Percentiles rank a stretch among this genome's conserved stretches.
phyloP scores from a whole-genome alignment of 306 rosid species.

The Citrullus colocynthis region DNA sequence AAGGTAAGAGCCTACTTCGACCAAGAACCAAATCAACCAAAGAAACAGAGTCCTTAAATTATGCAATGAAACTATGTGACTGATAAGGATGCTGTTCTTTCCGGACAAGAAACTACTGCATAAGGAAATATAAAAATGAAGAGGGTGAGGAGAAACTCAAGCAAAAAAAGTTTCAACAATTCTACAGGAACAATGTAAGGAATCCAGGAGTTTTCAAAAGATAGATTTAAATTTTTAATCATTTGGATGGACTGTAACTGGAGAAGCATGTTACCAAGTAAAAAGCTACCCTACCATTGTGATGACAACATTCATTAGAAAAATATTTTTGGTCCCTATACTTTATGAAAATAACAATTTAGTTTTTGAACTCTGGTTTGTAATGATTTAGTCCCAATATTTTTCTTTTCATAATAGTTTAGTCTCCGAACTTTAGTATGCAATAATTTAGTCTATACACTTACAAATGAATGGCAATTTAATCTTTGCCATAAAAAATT shows the following conservation, averaged over 20 bases:
- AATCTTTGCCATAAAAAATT: too few relatives aligned
- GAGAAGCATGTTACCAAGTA: neutral
- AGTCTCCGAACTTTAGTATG: too few relatives aligned
- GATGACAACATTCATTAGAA: neutral
- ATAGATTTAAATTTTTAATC: neutral
- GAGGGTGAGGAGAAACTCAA: neutral
- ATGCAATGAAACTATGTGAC: neutral
- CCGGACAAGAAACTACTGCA: neutral
- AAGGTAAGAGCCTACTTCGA: neutral
- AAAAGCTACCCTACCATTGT: neutral
- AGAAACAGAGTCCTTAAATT: neutral
- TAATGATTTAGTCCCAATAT: too few relatives aligned
- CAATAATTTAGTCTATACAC: too few relatives aligned
- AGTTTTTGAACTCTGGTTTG: too few relatives aligned
- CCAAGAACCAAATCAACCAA: neutral
- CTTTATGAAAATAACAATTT: too few relatives aligned
- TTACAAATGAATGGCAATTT: too few relatives aligned
- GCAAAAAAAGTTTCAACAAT: neutral
- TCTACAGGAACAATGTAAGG: neutral
- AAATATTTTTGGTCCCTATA: too few relatives aligned
- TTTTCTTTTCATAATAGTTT: too few relatives aligned
- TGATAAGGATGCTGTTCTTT: neutral
- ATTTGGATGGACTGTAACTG: neutral
- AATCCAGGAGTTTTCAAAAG: neutral
- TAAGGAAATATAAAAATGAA: neutral